Base-by-base conservation (phyloP, 2,329 filamentous ascomycete species). In the Aureobasidium sp. region DNA sequence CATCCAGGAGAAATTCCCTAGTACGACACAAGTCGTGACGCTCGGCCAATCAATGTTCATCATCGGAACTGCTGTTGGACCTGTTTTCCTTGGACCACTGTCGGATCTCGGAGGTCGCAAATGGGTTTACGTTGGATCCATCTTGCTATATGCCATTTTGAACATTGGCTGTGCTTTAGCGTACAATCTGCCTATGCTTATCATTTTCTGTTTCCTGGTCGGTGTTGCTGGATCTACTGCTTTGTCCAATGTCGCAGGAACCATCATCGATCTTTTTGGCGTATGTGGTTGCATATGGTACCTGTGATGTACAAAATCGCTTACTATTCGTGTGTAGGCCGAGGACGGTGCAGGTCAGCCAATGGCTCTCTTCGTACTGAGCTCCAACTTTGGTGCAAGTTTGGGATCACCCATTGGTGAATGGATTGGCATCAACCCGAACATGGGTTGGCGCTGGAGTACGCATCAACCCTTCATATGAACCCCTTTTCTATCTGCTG, bases 361-460 rank as follows among this genome's bases (percentile, higher is more conserved):
- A 13, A 70, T 76, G 15, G 72, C 72, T 13, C 62, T 70, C 13
- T 75, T 74, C 56, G 68, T 68, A 5, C 70, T 72, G 61, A 68
- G 69, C 2, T 69, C 72, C 9, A 73, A 74, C 63, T 61, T 39
- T 13, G 60, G 73, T 4, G 72, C 72, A 6, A 65, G 70, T 17
- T 47, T 67, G 1, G 72, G 70, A 13, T 70, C 69, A 6, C 69
- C 69, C 34, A 67, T 69, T 27, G 70, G 69, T 32, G 70, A 69
- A n/a, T 73, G 71, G 62, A 70, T 72, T 39, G 67, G 66, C 10
- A 52, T 55, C 1, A 69, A 69, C 50, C 65, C 64, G 44, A 68
- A 69, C 51, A 66, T 74, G 8, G 70, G 72, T 12, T 85, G 82
- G 82, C 70, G 77, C 32, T 84, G 82, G 81, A 61, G 56, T 59